Evolutionary conservation across 306 rosid genomes (phyloP), one percentile per base, ranked within the genome.

Genomic region (Cucurbita moschata): DNA sequence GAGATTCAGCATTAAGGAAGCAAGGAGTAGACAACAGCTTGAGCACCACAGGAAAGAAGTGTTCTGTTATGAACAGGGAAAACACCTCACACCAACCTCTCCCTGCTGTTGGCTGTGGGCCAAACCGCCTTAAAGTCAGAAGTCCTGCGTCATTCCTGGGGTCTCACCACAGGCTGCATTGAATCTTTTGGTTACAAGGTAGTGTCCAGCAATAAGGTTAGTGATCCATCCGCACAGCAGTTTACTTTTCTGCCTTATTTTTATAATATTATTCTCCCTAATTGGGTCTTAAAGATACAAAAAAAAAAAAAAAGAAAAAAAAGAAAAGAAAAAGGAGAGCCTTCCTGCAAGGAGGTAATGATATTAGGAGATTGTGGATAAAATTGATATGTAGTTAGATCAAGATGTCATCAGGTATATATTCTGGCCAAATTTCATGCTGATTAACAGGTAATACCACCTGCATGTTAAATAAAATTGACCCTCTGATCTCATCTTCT

Each of bases 71-170:
- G 85, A 81, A 37, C 23, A 46, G 66, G 78, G 83, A 42, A 30
- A 81, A 79, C 76, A 80, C 73, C 77, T 52, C 7, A 58, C 81
- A 83, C 77, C 89, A 84, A 77, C 78, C 85, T 38, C 83, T 83
- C 77, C 76, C 96, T 64, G 30, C 96, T 68, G 43, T 71, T 39
- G 96, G 85, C 80, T 60, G 78, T 43, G 91, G 90, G 70, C 84
- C 88, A 16, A 91, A 89, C 85, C 86, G 92, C 77, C 86, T 88
- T 57, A 88, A 88, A 82, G 97, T 93, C 76, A 86, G 83, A 84
- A 90, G 88, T 78, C 90, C 91, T 42, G 82, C 92, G 40, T 84
- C 95, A 63, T 84, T 69, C 77, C 54, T 82, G 81, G 85, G 60
- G 55, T 54, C 82, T 60, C 87, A 86, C 79, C 83, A 82, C 87